phyloP scores from a whole-genome alignment of 352 stramenopile genomes.

The Globisporangium polare region DNA sequence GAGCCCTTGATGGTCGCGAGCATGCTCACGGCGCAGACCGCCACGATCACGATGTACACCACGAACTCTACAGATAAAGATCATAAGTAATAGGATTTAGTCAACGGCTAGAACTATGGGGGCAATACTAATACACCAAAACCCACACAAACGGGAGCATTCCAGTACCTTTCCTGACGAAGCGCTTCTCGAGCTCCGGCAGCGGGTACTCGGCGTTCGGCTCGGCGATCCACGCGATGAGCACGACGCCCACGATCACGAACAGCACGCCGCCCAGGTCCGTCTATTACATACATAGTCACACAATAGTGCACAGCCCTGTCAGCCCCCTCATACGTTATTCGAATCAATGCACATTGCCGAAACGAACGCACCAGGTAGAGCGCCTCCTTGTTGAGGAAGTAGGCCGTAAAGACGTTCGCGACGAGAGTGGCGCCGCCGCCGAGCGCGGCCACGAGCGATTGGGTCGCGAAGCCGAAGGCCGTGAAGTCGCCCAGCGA shows the following conservation, averaged over 20 bases:
- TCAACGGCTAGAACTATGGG: too few species aligned
- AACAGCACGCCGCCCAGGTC: constrained; percentile 82
- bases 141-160: too few species aligned
- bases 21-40: constrained; percentile 74
- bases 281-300: constrained; percentile 28
- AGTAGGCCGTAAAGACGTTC: constrained; percentile 86
- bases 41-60: constrained; percentile 77
- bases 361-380: constrained; percentile 32
- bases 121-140: too few species aligned
- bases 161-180: constrained; percentile 55
- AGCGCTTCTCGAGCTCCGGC: constrained; percentile 78
- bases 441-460: constrained; percentile 82
- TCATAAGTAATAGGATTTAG: neutral
- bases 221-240: constrained; percentile 85
- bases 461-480: constrained; percentile 89
- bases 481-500: constrained; percentile 87
- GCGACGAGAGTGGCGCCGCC: constrained; percentile 83
- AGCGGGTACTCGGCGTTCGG: constrained; percentile 85
- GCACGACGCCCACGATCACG: constrained; percentile 83
- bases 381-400: constrained; percentile 76
- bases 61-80: constrained; percentile 45
- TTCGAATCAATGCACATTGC: neutral
- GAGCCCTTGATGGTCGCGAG: constrained; percentile 88
- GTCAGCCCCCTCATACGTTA: neutral
- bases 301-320: constrained; percentile 3